Conservation (phyloP, 108 stramenopile genomes). For the Aurantiochytrium sp. region DNA sequence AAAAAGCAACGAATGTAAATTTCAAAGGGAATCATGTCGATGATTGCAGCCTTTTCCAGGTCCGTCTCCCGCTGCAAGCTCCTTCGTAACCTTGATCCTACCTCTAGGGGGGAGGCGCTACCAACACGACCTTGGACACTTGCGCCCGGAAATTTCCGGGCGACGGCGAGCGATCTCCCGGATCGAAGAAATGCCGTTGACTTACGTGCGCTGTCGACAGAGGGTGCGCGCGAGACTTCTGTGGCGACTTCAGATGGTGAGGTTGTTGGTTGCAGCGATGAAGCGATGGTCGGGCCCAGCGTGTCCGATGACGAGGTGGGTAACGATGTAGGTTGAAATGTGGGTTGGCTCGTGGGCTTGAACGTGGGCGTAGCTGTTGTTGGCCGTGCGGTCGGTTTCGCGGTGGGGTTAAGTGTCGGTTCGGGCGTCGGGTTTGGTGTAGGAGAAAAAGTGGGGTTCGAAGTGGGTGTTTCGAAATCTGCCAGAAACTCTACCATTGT, state of each 20-base stretch:
- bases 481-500: not conserved
- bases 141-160: too few relatives aligned
- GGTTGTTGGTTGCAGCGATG: too few relatives aligned
- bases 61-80: not conserved
- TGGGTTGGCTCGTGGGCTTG: not conserved
- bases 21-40: not conserved
- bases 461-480: not conserved
- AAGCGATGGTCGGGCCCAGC: too few relatives aligned
- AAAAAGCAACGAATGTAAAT: not conserved
- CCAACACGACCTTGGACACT: too few relatives aligned
- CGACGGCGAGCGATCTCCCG: too few relatives aligned
- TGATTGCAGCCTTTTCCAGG: not conserved
- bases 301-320: not conserved
- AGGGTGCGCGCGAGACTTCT: too few relatives aligned
- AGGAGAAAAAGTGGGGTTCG: not conserved
- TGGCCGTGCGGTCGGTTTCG: not conserved
- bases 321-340: not conserved
- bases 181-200: too few relatives aligned
- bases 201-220: too few relatives aligned
- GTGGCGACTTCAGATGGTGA: too few relatives aligned
- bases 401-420: not conserved
- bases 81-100: not conserved
- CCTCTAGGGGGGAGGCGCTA: not conserved
- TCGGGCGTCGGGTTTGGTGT: too few relatives aligned
- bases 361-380: not conserved